Conservation (phyloP, 257 asterid genomes). For the Cordia subcordata region DNA sequence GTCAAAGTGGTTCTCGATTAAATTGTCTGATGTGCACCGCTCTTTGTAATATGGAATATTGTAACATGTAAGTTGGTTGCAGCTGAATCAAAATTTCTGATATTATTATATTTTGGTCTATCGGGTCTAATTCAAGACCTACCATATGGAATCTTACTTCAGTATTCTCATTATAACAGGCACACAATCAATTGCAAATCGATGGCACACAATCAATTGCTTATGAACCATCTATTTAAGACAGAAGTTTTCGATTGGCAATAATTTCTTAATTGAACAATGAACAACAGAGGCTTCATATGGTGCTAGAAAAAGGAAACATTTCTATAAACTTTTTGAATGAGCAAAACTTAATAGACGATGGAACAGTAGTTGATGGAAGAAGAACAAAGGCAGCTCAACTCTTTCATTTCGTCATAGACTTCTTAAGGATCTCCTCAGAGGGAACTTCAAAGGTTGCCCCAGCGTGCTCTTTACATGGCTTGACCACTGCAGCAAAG, state of each 20-base stretch:
- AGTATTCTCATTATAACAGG: too few species aligned
- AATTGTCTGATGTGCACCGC: too few species aligned
- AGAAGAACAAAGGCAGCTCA: background rate
- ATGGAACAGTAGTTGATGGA: background rate
- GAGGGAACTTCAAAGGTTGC: constrained; percentile 87
- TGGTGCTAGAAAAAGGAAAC: background rate
- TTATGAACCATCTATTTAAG: background rate
- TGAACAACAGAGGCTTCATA: background rate
- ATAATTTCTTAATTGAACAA: background rate
- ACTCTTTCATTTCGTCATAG: constrained; percentile 11
- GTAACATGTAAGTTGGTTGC: too few species aligned
- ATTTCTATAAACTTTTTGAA: too few species aligned
- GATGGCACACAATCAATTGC: background rate
- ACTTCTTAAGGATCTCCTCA: constrained; percentile 64
- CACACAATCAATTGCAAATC: background rate
- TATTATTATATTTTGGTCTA: too few species aligned
- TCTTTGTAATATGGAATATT: too few species aligned
- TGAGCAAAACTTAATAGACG: background rate
- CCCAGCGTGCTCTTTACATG: constrained; percentile 68
- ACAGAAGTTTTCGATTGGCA: background rate
- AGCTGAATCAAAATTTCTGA: too few species aligned
- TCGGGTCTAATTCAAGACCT: too few species aligned
- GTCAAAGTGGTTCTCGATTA: too few species aligned
- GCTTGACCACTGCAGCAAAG: constrained; percentile 64
- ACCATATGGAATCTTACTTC: too few species aligned